A percentile compares a stretch with the other conserved stretches of the same genome.
Evolutionary conservation across 2,329 filamentous ascomycete species (phyloP).

Genomic region (Thelonectria rubi): DNA sequence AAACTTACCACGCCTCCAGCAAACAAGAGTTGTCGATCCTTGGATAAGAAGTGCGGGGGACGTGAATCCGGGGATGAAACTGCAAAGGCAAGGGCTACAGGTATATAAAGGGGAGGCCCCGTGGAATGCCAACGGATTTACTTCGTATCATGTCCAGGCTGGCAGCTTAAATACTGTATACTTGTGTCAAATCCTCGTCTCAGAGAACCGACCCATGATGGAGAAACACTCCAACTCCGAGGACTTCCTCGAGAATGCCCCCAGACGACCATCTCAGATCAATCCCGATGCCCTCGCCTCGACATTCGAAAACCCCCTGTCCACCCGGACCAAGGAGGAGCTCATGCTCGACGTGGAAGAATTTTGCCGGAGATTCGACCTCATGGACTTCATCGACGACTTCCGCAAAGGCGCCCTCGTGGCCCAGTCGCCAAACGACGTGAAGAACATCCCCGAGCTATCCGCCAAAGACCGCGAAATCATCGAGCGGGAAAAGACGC

Average conservation of each 20-base stretch:
- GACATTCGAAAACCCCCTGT: constrained; percentile 39
- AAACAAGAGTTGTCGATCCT: not conserved
- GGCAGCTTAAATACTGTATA: too few relatives aligned
- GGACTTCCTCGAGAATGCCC: constrained; percentile 16
- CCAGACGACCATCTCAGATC: constrained; percentile 12
- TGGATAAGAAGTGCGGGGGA: not conserved
- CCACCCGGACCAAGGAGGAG: constrained; percentile 39
- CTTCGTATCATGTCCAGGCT: too few relatives aligned
- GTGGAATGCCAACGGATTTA: not conserved
- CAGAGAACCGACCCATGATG: not conserved
- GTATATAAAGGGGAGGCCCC: not conserved
- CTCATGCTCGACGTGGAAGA: constrained; percentile 45
- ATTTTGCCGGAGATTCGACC: constrained; percentile 46
- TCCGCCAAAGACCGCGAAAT: constrained; percentile 40
- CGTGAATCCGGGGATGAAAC: not conserved
- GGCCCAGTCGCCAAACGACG: constrained; percentile 53
- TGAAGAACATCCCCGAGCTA: constrained; percentile 37
- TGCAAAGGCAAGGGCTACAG: too few relatives aligned
- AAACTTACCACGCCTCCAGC: not conserved
- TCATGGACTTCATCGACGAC: constrained; percentile 48
- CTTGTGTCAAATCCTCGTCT: too few relatives aligned
- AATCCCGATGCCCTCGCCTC: constrained; percentile 9
- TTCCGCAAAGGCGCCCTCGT: constrained; percentile 62
- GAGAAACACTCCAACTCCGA: not conserved
- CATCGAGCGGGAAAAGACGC: constrained; percentile 38